These are phyloP conservation scores for Eimeria acervulina DNA, from an alignment of 169 alveolate species.

Conservation along the genomic window DNA sequence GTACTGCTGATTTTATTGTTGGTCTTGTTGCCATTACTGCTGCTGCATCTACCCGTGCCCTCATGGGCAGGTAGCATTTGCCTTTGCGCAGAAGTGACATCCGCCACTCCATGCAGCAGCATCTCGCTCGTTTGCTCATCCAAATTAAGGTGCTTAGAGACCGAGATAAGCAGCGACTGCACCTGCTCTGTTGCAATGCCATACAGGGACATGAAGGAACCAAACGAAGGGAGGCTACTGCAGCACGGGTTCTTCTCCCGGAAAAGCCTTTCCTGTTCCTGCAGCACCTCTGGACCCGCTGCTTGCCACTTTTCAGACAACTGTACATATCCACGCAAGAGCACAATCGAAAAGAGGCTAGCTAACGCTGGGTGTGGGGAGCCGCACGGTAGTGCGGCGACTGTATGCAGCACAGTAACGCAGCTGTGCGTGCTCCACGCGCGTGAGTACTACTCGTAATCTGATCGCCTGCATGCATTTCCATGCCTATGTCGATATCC, in stretches of 20 bases:
- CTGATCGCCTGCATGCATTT: too few species aligned
- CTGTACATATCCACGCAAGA: slow-evolving; percentile 38
- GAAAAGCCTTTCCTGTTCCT: slow-evolving; percentile 66
- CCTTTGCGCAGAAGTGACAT: neutral
- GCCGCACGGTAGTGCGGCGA: neutral
- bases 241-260: slow-evolving; percentile 78
- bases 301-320: slow-evolving; percentile 71
- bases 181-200: slow-evolving; percentile 79
- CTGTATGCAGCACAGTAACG: neutral
- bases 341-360: neutral
- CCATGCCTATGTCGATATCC: neutral
- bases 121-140: slow-evolving; percentile 69
- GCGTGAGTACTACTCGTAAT: too few species aligned
- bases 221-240: slow-evolving; percentile 72
- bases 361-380: neutral
- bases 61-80: neutral
- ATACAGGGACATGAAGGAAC: slow-evolving; percentile 79
- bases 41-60: slow-evolving; percentile 4
- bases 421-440: neutral
- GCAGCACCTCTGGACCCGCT: slow-evolving; percentile 70
- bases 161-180: slow-evolving; percentile 66
- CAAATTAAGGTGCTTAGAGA: slow-evolving; percentile 48
- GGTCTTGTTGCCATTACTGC: neutral
- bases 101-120: slow-evolving; percentile 57
- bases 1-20: neutral